Evolutionary conservation across 495 filamentous ascomycete species (phyloP), one percentile per base, ranked within the genome.

Genomic region (Bryoglossum gracile): DNA sequence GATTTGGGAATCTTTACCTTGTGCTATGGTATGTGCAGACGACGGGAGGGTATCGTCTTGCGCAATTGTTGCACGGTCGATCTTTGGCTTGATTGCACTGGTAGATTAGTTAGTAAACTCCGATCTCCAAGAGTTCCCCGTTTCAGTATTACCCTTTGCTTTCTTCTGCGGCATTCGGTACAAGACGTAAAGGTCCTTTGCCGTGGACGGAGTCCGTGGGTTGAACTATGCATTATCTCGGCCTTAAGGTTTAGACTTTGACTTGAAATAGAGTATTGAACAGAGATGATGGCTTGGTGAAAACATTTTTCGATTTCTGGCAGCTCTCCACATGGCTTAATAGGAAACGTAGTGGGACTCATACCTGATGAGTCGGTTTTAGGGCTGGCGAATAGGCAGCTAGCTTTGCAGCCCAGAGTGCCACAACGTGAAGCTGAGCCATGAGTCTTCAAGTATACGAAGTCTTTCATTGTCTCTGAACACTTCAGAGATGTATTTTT

Each of bases 41-140:
- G 2, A 55, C 52, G 5, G 52, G 56, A 13, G 57, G 57, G 36
- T 59, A 59, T 8, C 57, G 36, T 30, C 57, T 34, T 4, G 57
- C 43, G 35, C 57, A 59, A 23, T 59, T 53, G 17, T 48, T 54
- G 37, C 57, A 59, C 2, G 57, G 57, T 1, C 53, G 33, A 25
- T 56, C 57, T 56, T 53, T 59, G n/a, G 53, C 50, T 48, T 59
- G 57, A 26, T 59, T 59, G 30, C 57, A 59, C 53, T 59, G 16
- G 25, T 16, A 44, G 16, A 1, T 24, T 28, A 36, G 23, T 34
- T 25, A 23, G 14, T 25, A 11, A 32, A 16, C 32, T 2, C 19
- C 21, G n/a, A n/a, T 33, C 35, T 22, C 16, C 11, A 30, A n/a
- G 32, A 10, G 3, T n/a, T 13, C n/a, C 10, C 10, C 35, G 23